Base-by-base conservation (phyloP, 1,139 yeast genomes). In the Candida frijolesensis region DNA sequence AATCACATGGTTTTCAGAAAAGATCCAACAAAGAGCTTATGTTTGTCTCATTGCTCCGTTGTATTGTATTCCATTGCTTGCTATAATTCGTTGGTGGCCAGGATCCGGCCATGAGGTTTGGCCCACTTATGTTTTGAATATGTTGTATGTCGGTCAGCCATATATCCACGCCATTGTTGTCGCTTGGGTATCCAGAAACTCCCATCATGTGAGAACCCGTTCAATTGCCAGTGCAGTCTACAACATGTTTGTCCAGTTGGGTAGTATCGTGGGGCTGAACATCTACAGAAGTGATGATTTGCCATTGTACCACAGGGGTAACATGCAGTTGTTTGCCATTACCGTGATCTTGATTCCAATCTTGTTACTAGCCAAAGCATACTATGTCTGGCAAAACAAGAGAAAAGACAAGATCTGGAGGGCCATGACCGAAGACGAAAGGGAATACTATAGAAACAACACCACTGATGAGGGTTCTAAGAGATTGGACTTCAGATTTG, bases 241-340 rank as follows among this genome's bases (percentile, higher is more conserved):
- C 62, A 86, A 85, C 60, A 83, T 85, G 70, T 73, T 72, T 55
- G 83, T 80, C 1, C 90, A 85, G 62, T 63, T 79, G 1, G 85
- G 85, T 1, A 64, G 70, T 43, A 79, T 85, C 48, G 69, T 78
- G 9, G 68, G 79, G 2, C 68, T 80, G 12, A 80, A 83, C 57
- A 73, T 84, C 22, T 86, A 85, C 63, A 71, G 84, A 50, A 62
- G 65, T 0, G 77, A 75, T 46, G 91, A 86, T 60, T 74, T 74
- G 25, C 91, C 91, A 1, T 59, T 69, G 25, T 86, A 85, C 60
- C 72, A 71, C 45, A 65, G 79, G 25, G 91, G 90, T 29, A 84
- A 85, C 38, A 51, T 57, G 50, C 59, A 52, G 22, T 54, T 66
- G 43, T 60, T 66, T 43, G 45, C 49, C 14, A 51, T 66, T 15